Base-by-base conservation (phyloP, 2,329 filamentous ascomycete genomes). In the Pseudogymnoascus sp. region DNA sequence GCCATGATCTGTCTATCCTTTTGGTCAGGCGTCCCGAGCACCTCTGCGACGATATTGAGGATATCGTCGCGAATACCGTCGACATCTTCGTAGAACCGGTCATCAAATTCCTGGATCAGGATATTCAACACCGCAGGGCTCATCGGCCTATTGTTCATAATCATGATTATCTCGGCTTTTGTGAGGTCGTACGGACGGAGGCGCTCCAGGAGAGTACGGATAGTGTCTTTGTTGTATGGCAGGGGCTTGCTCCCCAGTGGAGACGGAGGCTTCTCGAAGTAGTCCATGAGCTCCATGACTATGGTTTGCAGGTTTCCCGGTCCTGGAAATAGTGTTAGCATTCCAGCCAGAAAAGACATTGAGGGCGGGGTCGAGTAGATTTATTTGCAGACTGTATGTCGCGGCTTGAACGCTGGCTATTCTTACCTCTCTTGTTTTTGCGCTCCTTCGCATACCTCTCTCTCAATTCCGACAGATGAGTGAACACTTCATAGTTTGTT, bases 401-500 rank as follows among this genome's bases (percentile, higher is more conserved):
- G 1, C 5, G 59, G 40, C 16, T 40, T 60, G 11, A 60, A 67
- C 63, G 64, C 62, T 34, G 36, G 21, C n/a, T 40, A 9, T 61
- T 46, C 23, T 53, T 38, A 14, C 59, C 43, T 65, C 81, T 81
- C 62, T 77, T 74, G 43, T 77, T 75, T 70, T 83, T 79, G 56
- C 67, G 64, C 28, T 68, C 63, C 38, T 68, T 67, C 46, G 66
- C 65, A 69, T 85, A 82, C 59, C 77, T 76, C 63, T 77, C 75
- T 61, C 79, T 79, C 70, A 85, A 82, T 56, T 86, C 81, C 5
- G 76, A 76, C 40, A 91, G 75, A 69, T 90, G 88, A 63, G 82
- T 78, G 69, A 86, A 87, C 66, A 91, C 88, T 78, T 91, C 89
- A 67, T 84, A 88, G 74, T 91, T 91, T 72, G 85, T 84, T 70